Evolutionary conservation across 768 basidiomycete genomes (phyloP).

Genomic region (Lactarius deliciosus): DNA sequence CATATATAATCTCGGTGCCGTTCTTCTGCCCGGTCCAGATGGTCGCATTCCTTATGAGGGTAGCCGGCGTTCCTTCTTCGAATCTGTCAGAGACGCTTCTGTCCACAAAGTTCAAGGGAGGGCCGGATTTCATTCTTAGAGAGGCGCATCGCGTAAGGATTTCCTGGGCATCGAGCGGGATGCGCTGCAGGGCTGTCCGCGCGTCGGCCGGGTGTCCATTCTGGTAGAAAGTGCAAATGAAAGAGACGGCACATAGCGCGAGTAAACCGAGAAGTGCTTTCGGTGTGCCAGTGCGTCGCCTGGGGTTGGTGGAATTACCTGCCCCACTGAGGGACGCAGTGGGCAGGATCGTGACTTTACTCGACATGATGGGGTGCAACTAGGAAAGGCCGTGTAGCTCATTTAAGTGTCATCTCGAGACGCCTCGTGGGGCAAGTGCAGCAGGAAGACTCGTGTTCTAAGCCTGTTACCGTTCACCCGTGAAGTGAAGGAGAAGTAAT

Average conservation of each 20-base stretch:
- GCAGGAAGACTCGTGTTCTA: constrained; percentile 14
- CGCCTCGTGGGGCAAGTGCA: constrained; percentile 21
- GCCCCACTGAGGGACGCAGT: constrained; percentile 6
- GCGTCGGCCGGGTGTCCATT: constrained; percentile 1
- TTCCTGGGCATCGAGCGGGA: constrained; percentile 32
- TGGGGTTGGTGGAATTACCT: not conserved
- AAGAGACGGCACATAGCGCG: constrained; percentile 10
- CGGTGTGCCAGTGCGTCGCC: constrained; percentile 2
- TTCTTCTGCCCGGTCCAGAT: constrained; percentile 62
- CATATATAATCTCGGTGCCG: constrained; percentile 52
- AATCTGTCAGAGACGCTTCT: constrained; percentile 57
- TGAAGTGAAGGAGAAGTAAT: not conserved
- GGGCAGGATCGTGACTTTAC: constrained; percentile 6
- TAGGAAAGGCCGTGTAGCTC: constrained; percentile 1
- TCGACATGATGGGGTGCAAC: constrained; percentile 17
- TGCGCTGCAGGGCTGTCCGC: constrained; percentile 15
- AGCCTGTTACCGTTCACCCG: not conserved
- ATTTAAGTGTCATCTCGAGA: constrained; percentile 15
- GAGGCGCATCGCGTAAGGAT: constrained; percentile 37
- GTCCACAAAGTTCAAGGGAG: constrained; percentile 35
- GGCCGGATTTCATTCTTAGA: constrained; percentile 34
- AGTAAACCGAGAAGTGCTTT: constrained; percentile 9
- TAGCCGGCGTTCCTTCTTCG: constrained; percentile 61
- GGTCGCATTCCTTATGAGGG: constrained; percentile 69
- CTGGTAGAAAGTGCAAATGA: constrained; percentile 19